Base-by-base conservation (phyloP, 306 rosid species). In the Castanospermum australe region DNA sequence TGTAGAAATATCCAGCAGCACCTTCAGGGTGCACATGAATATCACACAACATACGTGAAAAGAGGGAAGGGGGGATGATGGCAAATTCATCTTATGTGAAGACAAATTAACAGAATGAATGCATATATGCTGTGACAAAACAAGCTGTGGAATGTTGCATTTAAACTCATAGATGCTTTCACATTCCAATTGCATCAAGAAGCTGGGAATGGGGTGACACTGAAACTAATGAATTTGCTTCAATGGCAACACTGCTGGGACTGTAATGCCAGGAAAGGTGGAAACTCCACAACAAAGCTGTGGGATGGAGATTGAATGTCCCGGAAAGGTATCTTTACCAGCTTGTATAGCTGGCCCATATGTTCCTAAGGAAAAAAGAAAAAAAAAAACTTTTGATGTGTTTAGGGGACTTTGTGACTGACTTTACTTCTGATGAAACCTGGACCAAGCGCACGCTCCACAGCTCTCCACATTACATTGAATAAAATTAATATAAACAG, bases 171-270 rank as follows among this genome's bases (percentile, higher is more conserved):
- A 9, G n/a, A 14, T 7, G 17, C 22, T 15, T 14, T 82, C 86
- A 84, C n/a, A n/a, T n/a, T n/a, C n/a, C n/a, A n/a, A n/a, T n/a
- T n/a, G n/a, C n/a, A n/a, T n/a, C n/a, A n/a, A n/a, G n/a, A n/a
- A n/a, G n/a, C n/a, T n/a, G n/a, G n/a, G n/a, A n/a, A n/a, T n/a
- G n/a, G n/a, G n/a, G n/a, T n/a, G n/a, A n/a, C n/a, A n/a, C n/a
- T n/a, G n/a, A n/a, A n/a, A n/a, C n/a, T n/a, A n/a, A n/a, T n/a
- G n/a, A n/a, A n/a, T n/a, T n/a, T n/a, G n/a, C n/a, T n/a, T n/a
- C n/a, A n/a, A 90, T 87, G 42, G 90, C 90, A 67, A 89, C 92
- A 89, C 92, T 6, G 92, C 92, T 50, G 90, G 90, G 77, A 89
- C 92, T 50, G 89, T 89, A 61, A 89, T 89, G 80, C 92, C 92